phyloP scores from a whole-genome alignment of 1,284 basidiomycete species.

The Ceratobasidium sp. region DNA sequence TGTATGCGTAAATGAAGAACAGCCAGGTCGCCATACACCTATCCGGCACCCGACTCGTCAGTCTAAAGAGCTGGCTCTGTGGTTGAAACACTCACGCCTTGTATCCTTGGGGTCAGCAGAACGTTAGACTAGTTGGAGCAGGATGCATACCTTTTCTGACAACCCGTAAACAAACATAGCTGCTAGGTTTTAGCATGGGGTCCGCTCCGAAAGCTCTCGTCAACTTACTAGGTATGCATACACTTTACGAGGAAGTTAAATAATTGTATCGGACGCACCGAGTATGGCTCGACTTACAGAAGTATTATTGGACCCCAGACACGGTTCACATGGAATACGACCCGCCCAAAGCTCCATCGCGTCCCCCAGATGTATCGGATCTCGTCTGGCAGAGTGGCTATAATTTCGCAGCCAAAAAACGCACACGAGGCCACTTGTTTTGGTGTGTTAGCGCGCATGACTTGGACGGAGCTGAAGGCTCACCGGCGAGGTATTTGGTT shows the following conservation, averaged over 20 bases:
- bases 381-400: constrained; percentile 11
- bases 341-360: constrained; percentile 23
- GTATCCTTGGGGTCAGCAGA: not conserved
- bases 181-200: not conserved
- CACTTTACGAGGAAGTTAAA: not conserved
- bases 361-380: constrained; percentile 3
- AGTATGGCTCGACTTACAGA: not conserved
- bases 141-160: constrained; percentile 5
- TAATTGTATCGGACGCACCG: not conserved
- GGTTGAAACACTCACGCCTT: not conserved
- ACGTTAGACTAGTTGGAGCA: too few relatives aligned
- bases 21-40: constrained; percentile 2
- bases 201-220: not conserved
- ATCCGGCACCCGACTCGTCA: not conserved
- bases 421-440: not conserved
- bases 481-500: not conserved
- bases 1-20: too few relatives aligned
- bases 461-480: not conserved
- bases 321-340: constrained; percentile 34
- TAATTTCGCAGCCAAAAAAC: constrained; percentile 5
- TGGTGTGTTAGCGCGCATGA: not conserved
- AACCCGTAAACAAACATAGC: constrained; percentile 13
- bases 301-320: constrained; percentile 14
- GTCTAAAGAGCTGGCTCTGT: not conserved
- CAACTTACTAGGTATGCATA: constrained; percentile 13